Percentiles rank a stretch among this genome's conserved stretches.
Evolutionary conservation across 1,284 basidiomycete genomes (phyloP).

Genomic region (Hortiboletus rubellus): DNA sequence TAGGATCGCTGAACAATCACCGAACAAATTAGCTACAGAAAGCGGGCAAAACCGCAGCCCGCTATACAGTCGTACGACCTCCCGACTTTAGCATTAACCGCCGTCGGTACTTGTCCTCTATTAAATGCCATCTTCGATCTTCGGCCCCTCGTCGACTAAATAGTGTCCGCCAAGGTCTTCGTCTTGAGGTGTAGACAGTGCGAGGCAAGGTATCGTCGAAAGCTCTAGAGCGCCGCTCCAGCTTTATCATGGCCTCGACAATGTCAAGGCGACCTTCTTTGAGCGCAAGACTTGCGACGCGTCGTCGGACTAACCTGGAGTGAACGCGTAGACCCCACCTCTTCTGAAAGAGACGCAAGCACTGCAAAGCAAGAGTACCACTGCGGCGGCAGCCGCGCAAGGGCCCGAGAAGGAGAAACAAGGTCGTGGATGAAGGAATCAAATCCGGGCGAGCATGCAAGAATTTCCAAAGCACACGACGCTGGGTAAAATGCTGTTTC

Average conservation of each 20-base stretch:
- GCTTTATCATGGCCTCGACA: slow-evolving; percentile 39
- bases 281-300: slow-evolving; percentile 54
- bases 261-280: slow-evolving; percentile 61
- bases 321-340: slow-evolving; percentile 56
- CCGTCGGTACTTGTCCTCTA: slow-evolving; percentile 26
- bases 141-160: slow-evolving; percentile 30
- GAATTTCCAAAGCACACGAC: slow-evolving; percentile 45
- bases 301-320: slow-evolving; percentile 57
- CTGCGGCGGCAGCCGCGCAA: slow-evolving; percentile 48
- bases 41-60: neutral
- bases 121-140: slow-evolving; percentile 31
- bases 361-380: slow-evolving; percentile 51
- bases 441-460: slow-evolving; percentile 49
- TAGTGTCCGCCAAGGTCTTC: slow-evolving; percentile 25
- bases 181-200: slow-evolving; percentile 6
- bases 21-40: neutral
- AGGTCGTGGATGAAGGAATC: slow-evolving; percentile 59
- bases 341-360: slow-evolving; percentile 45
- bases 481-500: slow-evolving; percentile 32
- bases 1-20: neutral
- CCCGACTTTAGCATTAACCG: slow-evolving; percentile 2
- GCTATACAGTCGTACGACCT: neutral
- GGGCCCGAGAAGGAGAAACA: slow-evolving; percentile 57
- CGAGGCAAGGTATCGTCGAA: slow-evolving; percentile 9
- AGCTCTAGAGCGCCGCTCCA: slow-evolving; percentile 18